A percentile compares a stretch with the other conserved stretches of the same genome.
Conservation (phyloP, 345 rosid genomes). For the Crucihimalaya himalaica region DNA sequence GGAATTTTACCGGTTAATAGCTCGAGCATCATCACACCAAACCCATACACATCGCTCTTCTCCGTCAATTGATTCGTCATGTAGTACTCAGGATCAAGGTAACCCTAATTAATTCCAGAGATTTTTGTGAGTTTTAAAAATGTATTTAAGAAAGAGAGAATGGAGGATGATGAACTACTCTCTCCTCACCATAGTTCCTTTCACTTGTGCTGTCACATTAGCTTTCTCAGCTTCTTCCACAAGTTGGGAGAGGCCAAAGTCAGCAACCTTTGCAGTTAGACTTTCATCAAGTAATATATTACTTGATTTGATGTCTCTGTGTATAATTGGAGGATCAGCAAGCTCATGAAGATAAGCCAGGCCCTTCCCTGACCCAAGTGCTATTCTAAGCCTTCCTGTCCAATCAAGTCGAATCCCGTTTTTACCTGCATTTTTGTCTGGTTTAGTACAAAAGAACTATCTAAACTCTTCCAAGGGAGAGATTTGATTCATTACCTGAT, state of each 20-base stretch:
- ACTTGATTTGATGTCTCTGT: constrained; percentile 72
- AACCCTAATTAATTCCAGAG: not conserved
- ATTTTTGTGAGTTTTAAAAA: not conserved
- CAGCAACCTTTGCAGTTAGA: not conserved
- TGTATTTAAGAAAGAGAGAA: not conserved
- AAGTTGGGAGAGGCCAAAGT: not conserved
- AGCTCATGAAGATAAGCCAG: constrained; percentile 70
- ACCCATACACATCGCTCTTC: constrained; percentile 15
- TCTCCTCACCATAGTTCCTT: not conserved
- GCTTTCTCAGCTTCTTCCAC: not conserved
- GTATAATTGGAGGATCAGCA: constrained; percentile 74
- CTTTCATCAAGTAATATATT: constrained; percentile 68
- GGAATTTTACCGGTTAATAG: not conserved
- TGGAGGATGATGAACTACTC: not conserved
- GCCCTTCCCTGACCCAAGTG: constrained; percentile 79
- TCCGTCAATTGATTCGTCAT: not conserved
- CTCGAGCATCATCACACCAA: constrained; percentile 8
- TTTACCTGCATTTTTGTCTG: constrained; percentile 49
- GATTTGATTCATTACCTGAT: not conserved
- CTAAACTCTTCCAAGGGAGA: not conserved
- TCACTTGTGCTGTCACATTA: not conserved
- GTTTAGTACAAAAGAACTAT: not conserved
- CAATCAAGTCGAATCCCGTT: constrained; percentile 70
- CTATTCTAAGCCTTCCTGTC: constrained; percentile 63
- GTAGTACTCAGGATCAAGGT: constrained; percentile 5